phyloP scores from a whole-genome alignment of 345 rosid species.

The Linum tenue region DNA sequence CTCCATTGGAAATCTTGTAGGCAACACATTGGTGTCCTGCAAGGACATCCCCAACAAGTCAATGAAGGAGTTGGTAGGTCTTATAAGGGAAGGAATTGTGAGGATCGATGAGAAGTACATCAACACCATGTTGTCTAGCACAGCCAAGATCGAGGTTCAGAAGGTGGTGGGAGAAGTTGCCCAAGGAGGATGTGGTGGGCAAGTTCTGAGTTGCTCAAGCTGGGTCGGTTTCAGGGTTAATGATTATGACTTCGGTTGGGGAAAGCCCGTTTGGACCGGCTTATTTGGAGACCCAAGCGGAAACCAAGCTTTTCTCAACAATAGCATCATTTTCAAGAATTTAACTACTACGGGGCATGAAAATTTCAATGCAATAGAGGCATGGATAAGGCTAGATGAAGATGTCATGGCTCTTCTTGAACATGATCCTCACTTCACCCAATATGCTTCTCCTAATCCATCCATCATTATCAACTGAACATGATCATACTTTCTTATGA shows the following conservation, averaged over 20 bases:
- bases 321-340: not conserved
- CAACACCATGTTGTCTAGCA: not conserved
- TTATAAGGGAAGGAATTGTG: not conserved
- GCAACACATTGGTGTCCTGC: not conserved
- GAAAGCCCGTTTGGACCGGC: not conserved
- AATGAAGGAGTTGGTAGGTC: not conserved
- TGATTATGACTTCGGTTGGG: not conserved
- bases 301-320: not conserved
- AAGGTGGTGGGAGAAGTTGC: not conserved
- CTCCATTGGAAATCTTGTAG: not conserved
- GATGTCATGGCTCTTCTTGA: not conserved
- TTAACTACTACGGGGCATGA: not conserved
- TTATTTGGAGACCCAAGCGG: not conserved
- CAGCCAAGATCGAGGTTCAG: not conserved
- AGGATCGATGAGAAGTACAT: not conserved
- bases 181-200: not conserved
- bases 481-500: no score
- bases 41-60: not conserved
- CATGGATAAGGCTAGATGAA: not conserved
- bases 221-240: not conserved
- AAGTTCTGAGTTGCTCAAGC: not conserved
- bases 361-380: not conserved
- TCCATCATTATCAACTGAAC: not conserved
- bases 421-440: not conserved
- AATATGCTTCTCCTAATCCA: not conserved